A percentile compares a stretch with the other conserved stretches of the same genome.
Evolutionary conservation across 441 rosid species (phyloP).

Genomic region (Erysimum cheiri): DNA sequence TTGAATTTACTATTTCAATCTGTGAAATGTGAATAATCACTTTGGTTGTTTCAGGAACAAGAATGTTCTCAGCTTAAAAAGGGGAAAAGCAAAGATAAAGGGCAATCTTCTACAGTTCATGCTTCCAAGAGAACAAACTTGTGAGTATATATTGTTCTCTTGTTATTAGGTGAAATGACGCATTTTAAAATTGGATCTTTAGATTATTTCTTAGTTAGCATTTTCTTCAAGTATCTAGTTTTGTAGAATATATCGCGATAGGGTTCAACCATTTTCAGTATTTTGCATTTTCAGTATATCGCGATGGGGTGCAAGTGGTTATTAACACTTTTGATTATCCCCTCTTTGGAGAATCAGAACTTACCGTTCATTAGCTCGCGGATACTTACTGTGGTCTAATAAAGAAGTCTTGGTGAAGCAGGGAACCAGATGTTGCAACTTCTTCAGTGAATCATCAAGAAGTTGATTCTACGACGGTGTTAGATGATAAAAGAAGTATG

Average conservation of each 20-base stretch:
- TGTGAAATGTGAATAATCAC: background rate
- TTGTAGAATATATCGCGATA: conserved; percentile 9
- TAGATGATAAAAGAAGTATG: conserved; percentile 43
- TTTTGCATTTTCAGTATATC: no score
- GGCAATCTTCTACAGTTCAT: conserved; percentile 31
- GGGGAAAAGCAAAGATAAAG: conserved; percentile 49
- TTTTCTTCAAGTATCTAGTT: background rate
- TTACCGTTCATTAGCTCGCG: background rate
- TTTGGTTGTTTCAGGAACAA: conserved; percentile 57
- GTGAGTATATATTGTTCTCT: conserved; percentile 47
- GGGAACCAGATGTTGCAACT: conserved; percentile 48
- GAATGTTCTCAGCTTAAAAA: conserved; percentile 64
- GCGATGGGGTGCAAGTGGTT: no score
- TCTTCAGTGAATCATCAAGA: conserved; percentile 32
- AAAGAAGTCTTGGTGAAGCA: conserved; percentile 43
- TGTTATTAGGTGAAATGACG: background rate
- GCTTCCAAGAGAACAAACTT: conserved; percentile 36
- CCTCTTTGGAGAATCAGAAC: background rate
- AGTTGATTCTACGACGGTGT: conserved; percentile 41
- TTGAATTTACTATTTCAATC: background rate
- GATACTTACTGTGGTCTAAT: background rate
- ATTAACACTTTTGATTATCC: background rate
- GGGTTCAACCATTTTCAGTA: background rate
- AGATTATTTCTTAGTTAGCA: background rate
- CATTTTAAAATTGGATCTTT: background rate